Percentiles rank a stretch among this genome's conserved stretches.
These are phyloP conservation scores for Sphagnurus paluster DNA, from an alignment of 1,284 basidiomycete species.

Conservation along the genomic window DNA sequence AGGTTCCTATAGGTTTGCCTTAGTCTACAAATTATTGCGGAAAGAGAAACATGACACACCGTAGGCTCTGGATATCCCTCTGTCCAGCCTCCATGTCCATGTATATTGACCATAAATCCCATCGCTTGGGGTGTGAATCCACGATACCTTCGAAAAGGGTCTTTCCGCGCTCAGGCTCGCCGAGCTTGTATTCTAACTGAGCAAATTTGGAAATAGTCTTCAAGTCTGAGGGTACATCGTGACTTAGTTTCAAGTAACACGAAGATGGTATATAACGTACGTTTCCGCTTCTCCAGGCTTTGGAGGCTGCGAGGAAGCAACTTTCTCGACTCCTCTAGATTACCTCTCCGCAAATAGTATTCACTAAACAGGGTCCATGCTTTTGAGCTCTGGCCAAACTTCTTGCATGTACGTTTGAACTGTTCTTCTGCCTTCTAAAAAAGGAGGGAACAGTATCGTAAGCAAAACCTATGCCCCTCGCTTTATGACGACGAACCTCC, in stretches of 20 bases:
- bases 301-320: constrained; percentile 90
- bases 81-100: constrained; percentile 92
- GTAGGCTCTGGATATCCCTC: constrained; percentile 73
- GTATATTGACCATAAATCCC: constrained; percentile 97
- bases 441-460: too few species aligned
- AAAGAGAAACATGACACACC: constrained; percentile 42
- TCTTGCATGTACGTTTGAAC: constrained; percentile 83
- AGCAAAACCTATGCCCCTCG: too few species aligned
- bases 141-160: constrained; percentile 97
- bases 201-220: constrained; percentile 95
- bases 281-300: constrained; percentile 93
- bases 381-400: constrained; percentile 90
- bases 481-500: constrained; percentile 51
- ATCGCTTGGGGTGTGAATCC: constrained; percentile 90
- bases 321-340: constrained; percentile 80
- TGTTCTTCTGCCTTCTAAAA: constrained; percentile 84
- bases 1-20: constrained; percentile 55
- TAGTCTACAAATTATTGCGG: constrained; percentile 9
- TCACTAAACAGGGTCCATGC: constrained; percentile 92
- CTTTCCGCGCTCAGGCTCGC: constrained; percentile 91
- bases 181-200: constrained; percentile 92
- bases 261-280: constrained; percentile 48
- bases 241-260: not conserved
- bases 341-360: constrained; percentile 70
- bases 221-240: constrained; percentile 59